Conservation (phyloP, 139 green algal species). For the Chlamydomonas urium region DNA sequence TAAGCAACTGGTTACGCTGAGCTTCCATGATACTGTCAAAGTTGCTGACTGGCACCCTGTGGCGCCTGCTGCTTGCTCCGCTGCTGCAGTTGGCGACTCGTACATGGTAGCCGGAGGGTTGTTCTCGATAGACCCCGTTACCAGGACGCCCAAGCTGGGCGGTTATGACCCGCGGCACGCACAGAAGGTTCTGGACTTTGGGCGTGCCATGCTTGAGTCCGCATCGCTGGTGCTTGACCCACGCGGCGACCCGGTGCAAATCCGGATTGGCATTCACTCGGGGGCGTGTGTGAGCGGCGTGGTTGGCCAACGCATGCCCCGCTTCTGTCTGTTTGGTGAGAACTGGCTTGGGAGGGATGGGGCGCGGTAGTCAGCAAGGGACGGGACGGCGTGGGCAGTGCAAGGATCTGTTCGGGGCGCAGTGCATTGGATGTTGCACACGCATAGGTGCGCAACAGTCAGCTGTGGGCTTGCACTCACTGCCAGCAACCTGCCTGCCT, state of each 20-base stretch:
- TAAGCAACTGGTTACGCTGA: no score
- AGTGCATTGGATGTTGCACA: no score
- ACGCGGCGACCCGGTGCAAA: constrained; percentile 11
- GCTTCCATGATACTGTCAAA: no score
- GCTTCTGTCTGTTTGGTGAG: constrained; percentile 43
- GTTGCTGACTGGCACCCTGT: no score
- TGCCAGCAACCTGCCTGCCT: no score
- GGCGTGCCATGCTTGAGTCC: constrained; percentile 15
- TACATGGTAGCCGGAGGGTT: constrained; percentile 15
- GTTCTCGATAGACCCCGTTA: background rate
- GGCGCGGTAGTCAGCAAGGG: no score
- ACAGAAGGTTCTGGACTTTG: constrained; percentile 15
- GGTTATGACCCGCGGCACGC: constrained; percentile 19
- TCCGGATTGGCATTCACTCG: constrained; percentile 49
- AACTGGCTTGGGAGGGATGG: background rate
- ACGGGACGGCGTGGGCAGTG: no score
- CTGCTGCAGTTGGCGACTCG: constrained; percentile 5
- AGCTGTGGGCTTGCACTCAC: no score
- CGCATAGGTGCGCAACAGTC: no score
- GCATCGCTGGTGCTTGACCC: background rate
- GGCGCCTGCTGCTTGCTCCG: no score
- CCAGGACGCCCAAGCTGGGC: background rate
- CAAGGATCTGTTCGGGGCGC: no score
- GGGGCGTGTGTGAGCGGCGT: constrained; percentile 35
- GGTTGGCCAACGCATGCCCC: constrained; percentile 38